A percentile compares a stretch with the other conserved stretches of the same genome.
Evolutionary conservation across 2,329 filamentous ascomycete species (phyloP).

Genomic region (Clarireedia sp.): DNA sequence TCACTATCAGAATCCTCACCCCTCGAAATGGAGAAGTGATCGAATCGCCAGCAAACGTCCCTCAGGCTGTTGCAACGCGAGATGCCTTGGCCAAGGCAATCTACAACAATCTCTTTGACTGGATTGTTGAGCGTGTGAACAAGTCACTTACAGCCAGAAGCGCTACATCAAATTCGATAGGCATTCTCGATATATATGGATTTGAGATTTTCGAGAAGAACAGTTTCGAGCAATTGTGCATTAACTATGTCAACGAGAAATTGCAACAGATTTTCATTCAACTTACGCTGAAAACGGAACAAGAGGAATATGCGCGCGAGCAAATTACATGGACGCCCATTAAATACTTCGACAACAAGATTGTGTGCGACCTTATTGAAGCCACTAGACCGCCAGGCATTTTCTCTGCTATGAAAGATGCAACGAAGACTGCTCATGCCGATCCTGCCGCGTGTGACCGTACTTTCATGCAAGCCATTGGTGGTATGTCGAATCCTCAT

Average conservation of each 20-base stretch:
- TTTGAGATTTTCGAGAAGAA: slow-evolving; percentile 99
- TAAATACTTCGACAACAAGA: slow-evolving; percentile 99
- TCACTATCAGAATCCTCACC: slow-evolving; percentile 80
- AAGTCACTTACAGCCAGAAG: slow-evolving; percentile 75
- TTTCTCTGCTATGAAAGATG: slow-evolving; percentile 94
- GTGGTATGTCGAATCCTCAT: slow-evolving; percentile 84
- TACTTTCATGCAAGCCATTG: slow-evolving; percentile 90
- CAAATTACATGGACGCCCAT: slow-evolving; percentile 99
- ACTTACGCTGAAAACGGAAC: slow-evolving; percentile 89
- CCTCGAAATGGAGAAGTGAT: slow-evolving; percentile 59
- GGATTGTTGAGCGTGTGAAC: slow-evolving; percentile 93
- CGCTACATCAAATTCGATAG: slow-evolving; percentile 73
- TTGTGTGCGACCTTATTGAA: slow-evolving; percentile 95
- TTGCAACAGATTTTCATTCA: slow-evolving; percentile 99
- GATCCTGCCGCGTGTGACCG: slow-evolving; percentile 90
- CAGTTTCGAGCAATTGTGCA: slow-evolving; percentile 97
- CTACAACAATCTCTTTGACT: slow-evolving; percentile 96
- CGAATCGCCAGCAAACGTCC: slow-evolving; percentile 72
- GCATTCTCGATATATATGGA: slow-evolving; percentile 97
- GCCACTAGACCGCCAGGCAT: slow-evolving; percentile 83
- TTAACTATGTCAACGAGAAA: slow-evolving; percentile 99
- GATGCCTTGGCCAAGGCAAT: slow-evolving; percentile 94
- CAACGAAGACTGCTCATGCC: slow-evolving; percentile 95
- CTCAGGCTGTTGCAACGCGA: slow-evolving; percentile 78
- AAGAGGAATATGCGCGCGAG: slow-evolving; percentile 93